Percentiles rank a stretch among this genome's conserved stretches.
Conservation (phyloP, 495 filamentous ascomycete species). For the Aspergillus steynii region DNA sequence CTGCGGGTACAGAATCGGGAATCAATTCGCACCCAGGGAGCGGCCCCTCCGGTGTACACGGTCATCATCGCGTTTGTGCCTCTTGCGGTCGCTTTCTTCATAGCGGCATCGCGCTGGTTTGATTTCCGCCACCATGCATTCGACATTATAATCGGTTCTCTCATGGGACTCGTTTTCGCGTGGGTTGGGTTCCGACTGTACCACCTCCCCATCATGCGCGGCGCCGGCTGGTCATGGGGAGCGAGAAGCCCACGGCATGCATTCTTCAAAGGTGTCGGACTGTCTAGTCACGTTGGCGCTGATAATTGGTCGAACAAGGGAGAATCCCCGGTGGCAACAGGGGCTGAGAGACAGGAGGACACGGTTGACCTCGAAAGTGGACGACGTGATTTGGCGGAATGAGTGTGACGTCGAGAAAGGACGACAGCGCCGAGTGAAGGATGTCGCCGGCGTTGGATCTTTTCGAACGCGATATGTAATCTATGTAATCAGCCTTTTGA, state of each 20-base stretch:
- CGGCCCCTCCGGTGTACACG: slow-evolving; percentile 59
- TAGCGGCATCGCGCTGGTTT: slow-evolving; percentile 61
- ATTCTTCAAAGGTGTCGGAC: slow-evolving; percentile 64
- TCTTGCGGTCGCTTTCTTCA: slow-evolving; percentile 58
- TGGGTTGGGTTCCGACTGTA: slow-evolving; percentile 65
- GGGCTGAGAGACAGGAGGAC: slow-evolving; percentile 6
- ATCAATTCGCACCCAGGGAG: slow-evolving; percentile 49
- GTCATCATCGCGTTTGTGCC: slow-evolving; percentile 59
- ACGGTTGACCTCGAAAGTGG: slow-evolving; percentile 22
- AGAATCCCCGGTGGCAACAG: background rate
- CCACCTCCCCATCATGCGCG: slow-evolving; percentile 64
- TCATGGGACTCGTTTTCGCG: slow-evolving; percentile 56
- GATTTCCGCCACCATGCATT: slow-evolving; percentile 65
- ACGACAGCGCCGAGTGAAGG: background rate
- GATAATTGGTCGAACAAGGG: slow-evolving; percentile 31
- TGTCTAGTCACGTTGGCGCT: slow-evolving; percentile 44
- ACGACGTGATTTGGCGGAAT: slow-evolving; percentile 16
- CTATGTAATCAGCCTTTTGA: background rate
- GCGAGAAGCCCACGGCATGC: slow-evolving; percentile 41
- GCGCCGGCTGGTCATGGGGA: slow-evolving; percentile 57
- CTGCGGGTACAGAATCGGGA: slow-evolving; percentile 23
- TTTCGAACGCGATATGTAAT: background rate
- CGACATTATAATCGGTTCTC: slow-evolving; percentile 61
- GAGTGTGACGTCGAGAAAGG: background rate
- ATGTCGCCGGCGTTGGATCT: background rate